These are phyloP conservation scores for Arthrobotrys conoides DNA, from an alignment of 2,329 filamentous ascomycete species.

Conservation along the genomic window DNA sequence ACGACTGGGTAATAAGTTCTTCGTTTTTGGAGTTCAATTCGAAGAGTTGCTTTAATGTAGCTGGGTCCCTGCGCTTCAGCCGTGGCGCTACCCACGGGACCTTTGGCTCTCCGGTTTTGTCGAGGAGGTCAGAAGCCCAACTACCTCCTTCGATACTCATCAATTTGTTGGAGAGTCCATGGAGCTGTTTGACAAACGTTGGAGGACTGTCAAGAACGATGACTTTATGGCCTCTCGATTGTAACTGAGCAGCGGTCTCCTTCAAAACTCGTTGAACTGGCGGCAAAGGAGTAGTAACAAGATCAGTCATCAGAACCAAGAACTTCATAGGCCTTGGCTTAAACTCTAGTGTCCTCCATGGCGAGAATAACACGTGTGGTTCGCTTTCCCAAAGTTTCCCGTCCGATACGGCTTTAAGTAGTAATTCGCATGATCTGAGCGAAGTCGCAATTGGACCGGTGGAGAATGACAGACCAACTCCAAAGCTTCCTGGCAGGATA, in stretches of 20 bases:
- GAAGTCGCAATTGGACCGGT: slow-evolving; percentile 70
- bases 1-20: slow-evolving; percentile 72
- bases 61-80: slow-evolving; percentile 70
- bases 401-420: slow-evolving; percentile 72
- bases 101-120: slow-evolving; percentile 72
- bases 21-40: slow-evolving; percentile 72
- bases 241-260: slow-evolving; percentile 68
- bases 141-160: slow-evolving; percentile 74
- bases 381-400: slow-evolving; percentile 71
- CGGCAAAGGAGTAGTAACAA: slow-evolving; percentile 71
- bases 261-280: slow-evolving; percentile 70
- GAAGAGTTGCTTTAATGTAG: slow-evolving; percentile 70
- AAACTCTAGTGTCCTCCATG: slow-evolving; percentile 66
- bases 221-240: slow-evolving; percentile 71
- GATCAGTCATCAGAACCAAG: slow-evolving; percentile 71
- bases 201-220: slow-evolving; percentile 72
- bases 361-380: slow-evolving; percentile 68
- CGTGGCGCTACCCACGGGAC: slow-evolving; percentile 74
- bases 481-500: slow-evolving; percentile 72
- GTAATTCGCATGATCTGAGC: slow-evolving; percentile 70
- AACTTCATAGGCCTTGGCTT: slow-evolving; percentile 66
- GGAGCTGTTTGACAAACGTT: slow-evolving; percentile 71
- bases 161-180: slow-evolving; percentile 73
- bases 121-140: slow-evolving; percentile 73
- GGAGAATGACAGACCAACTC: slow-evolving; percentile 69